A percentile compares a stretch with the other conserved stretches of the same genome.
Evolutionary conservation across 225 moss, liverwort and hornwort genomes (phyloP).

Genomic region (Marchantia polymorpha): DNA sequence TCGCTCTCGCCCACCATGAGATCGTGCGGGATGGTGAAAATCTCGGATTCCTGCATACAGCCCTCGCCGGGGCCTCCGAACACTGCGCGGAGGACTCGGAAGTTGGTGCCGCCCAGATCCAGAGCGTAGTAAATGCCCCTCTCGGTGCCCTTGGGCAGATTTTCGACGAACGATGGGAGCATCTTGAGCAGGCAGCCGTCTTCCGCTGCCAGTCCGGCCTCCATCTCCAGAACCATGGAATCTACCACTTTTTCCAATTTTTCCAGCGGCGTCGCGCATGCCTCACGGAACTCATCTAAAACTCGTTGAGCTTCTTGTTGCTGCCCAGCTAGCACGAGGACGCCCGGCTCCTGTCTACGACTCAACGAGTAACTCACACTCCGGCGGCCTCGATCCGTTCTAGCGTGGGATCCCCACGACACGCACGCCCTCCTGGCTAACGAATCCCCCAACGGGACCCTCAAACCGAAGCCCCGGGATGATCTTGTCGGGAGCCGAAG

Average conservation of each 20-base stretch:
- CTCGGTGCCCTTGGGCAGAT: constrained; percentile 59
- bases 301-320: constrained; percentile 19
- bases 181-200: constrained; percentile 71
- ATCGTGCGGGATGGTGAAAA: constrained; percentile 45
- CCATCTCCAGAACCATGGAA: constrained; percentile 71
- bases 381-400: neutral
- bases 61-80: constrained; percentile 54
- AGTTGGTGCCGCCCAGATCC: constrained; percentile 80
- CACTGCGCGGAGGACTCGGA: constrained; percentile 65
- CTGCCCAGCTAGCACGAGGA: constrained; percentile 9
- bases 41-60: constrained; percentile 62
- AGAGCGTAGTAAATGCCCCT: constrained; percentile 61
- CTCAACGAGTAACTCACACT: neutral
- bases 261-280: constrained; percentile 52
- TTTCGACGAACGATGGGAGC: constrained; percentile 69
- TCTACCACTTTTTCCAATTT: constrained; percentile 60
- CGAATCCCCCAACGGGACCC: neutral
- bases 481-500: constrained; percentile 1
- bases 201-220: constrained; percentile 65
- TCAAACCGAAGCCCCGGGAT: neutral
- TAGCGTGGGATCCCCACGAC: neutral
- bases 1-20: constrained; percentile 63
- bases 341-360: constrained; percentile 20
- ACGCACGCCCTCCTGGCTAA: neutral
- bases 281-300: constrained; percentile 51